These are phyloP conservation scores for Fusarium sororula DNA, from an alignment of 2,329 filamentous ascomycete genomes.

Conservation along the genomic window DNA sequence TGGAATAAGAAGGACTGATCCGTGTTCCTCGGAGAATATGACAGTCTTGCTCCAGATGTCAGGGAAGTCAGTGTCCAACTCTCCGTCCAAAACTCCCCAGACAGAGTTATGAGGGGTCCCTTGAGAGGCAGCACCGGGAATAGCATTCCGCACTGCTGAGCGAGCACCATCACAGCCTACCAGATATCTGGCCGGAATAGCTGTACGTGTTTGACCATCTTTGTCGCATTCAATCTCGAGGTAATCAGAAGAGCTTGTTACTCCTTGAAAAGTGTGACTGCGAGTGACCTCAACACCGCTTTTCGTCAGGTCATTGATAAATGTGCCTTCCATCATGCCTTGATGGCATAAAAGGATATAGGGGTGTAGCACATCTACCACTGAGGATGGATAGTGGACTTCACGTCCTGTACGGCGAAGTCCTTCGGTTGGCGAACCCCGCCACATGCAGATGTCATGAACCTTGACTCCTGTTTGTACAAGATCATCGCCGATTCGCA, in stretches of 20 bases:
- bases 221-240: conserved; percentile 58
- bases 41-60: conserved; percentile 79
- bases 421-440: conserved; percentile 58
- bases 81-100: conserved; percentile 78
- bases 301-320: conserved; percentile 73
- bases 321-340: conserved; percentile 76
- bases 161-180: conserved; percentile 70
- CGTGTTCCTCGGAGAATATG: conserved; percentile 71
- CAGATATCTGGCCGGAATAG: conserved; percentile 23
- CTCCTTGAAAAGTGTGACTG: conserved; percentile 66
- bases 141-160: conserved; percentile 72
- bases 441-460: conserved; percentile 79
- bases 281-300: conserved; percentile 72
- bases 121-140: conserved; percentile 64
- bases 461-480: conserved; percentile 74
- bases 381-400: conserved; percentile 70
- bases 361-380: conserved; percentile 64
- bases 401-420: conserved; percentile 71
- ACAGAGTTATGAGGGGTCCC: conserved; percentile 62
- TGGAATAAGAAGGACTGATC: conserved; percentile 76
- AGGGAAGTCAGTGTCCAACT: conserved; percentile 76
- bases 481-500: conserved; percentile 72
- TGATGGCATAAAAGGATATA: conserved; percentile 72
- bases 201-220: background rate
- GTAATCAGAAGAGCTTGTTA: conserved; percentile 48